A percentile compares a stretch with the other conserved stretches of the same genome.
These are phyloP conservation scores for Pezicula rhizophila DNA, from an alignment of 2,329 filamentous ascomycete genomes.

Conservation along the genomic window DNA sequence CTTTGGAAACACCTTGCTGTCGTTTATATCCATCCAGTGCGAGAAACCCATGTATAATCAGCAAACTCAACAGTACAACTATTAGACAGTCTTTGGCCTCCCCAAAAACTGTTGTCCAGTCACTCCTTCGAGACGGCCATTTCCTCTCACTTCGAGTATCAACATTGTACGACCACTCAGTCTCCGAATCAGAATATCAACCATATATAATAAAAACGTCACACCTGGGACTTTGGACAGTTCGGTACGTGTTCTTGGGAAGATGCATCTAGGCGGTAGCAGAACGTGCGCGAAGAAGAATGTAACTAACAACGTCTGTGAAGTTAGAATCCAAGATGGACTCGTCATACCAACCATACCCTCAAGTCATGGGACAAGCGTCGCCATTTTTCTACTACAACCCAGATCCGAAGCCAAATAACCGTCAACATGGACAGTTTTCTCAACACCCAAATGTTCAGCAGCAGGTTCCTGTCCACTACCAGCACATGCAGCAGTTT, in stretches of 20 bases:
- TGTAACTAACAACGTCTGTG: constrained; percentile 18
- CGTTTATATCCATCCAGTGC: constrained; percentile 20
- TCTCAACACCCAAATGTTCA: constrained; percentile 47
- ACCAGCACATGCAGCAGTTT: constrained; percentile 17
- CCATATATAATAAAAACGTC: neutral
- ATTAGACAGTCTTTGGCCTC: constrained; percentile 27
- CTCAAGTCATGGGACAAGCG: constrained; percentile 56
- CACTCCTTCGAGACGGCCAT: constrained; percentile 26
- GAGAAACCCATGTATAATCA: constrained; percentile 27
- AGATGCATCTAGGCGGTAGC: constrained; percentile 3
- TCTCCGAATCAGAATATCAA: neutral
- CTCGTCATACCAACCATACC: constrained; percentile 21
- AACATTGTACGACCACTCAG: constrained; percentile 5
- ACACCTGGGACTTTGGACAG: constrained; percentile 1
- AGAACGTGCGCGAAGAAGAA: constrained; percentile 2
- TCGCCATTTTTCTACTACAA: constrained; percentile 84
- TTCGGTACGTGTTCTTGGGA: constrained; percentile 13
- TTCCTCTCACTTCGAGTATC: constrained; percentile 11
- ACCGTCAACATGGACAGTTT: constrained; percentile 71
- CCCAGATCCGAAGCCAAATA: constrained; percentile 66
- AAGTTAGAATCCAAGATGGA: constrained; percentile 22
- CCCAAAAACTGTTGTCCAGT: constrained; percentile 29
- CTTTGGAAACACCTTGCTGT: constrained; percentile 26
- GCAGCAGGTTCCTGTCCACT: constrained; percentile 48
- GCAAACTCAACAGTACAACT: constrained; percentile 18